Evolutionary conservation across 495 filamentous ascomycete species (phyloP), one percentile per base, ranked within the genome.

Genomic region (Annulohypoxylon stygium): DNA sequence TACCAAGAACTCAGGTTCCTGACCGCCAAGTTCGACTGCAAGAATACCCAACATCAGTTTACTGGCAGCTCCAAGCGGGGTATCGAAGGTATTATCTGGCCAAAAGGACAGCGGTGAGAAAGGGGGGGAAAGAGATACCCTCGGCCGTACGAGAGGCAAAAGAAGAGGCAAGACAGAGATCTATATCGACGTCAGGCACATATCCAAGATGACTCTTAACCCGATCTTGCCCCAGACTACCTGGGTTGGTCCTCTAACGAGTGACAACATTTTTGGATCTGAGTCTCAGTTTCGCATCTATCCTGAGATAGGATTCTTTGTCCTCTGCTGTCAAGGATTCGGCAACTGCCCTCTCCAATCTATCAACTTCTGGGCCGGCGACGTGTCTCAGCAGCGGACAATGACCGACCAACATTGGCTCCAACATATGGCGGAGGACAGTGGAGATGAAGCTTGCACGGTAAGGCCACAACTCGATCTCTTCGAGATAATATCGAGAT

Each of bases 11-110:
- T 43, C 59, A 61, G 55, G 69, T 75, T 74, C 67, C 48, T 74
- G 77, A 78, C 77, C 77, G 77, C 77, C 55, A 77, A 62, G 77
- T 59, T 60, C 53, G 33, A n/a, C 77, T 78, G 77, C 77, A 78
- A 73, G 75, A 33, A 51, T 78, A 77, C 77, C 77, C 75, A 78
- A 78, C 69, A 70, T 33, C 64, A 41, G 43, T 72, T 59, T 64
- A 39, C 51, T 9, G 64, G 59, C n/a, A 70, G 63, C 43, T 48
- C 51, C 50, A 54, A 67, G 75, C 75, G 67, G 77, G 72, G 67
- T 60, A 59, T 75, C 70, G 69, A 77, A 71, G 61, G 41, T 59
- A 69, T 74, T 61, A 59, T 55, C 64, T 65, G 30, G 65, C 67
- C 69, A 23, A 74, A 77, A 74, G 71, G 75, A 65, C 72, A 67